phyloP scores from a whole-genome alignment of 1,139 yeast species.

The Lodderomyces theae region DNA sequence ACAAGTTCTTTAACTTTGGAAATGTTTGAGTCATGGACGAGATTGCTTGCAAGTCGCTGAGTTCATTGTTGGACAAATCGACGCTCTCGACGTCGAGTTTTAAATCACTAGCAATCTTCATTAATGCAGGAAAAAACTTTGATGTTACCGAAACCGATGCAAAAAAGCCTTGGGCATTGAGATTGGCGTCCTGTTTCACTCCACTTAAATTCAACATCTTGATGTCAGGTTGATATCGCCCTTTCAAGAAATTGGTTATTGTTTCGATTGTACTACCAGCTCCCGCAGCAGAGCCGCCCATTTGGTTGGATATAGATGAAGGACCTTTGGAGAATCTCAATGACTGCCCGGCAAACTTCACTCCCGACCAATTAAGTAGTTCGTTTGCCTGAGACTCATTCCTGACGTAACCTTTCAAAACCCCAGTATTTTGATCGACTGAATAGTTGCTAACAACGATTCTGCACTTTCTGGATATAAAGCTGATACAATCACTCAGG shows the following conservation, averaged over 20 bases:
- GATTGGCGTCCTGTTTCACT: constrained; percentile 62
- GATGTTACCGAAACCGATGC: constrained; percentile 57
- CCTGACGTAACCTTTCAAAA: constrained; percentile 59
- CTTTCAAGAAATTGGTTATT: constrained; percentile 57
- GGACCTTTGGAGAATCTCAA: constrained; percentile 50
- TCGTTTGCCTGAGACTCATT: constrained; percentile 55
- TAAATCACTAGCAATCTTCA: constrained; percentile 70
- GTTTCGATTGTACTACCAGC: constrained; percentile 53
- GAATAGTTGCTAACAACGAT: constrained; percentile 49
- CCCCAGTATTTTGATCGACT: constrained; percentile 42
- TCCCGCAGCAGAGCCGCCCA: constrained; percentile 17
- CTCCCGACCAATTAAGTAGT: constrained; percentile 66
- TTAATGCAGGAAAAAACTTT: constrained; percentile 86
- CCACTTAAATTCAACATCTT: constrained; percentile 71
- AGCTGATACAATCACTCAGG: constrained; percentile 63
- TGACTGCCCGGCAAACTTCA: constrained; percentile 74
- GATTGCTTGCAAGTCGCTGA: constrained; percentile 60
- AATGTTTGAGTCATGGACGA: constrained; percentile 69
- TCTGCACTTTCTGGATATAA: constrained; percentile 66
- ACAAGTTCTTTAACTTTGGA: constrained; percentile 74
- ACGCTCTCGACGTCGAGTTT: constrained; percentile 65
- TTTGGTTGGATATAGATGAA: constrained; percentile 19
- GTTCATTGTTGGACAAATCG: constrained; percentile 68
- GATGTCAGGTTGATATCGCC: constrained; percentile 63
- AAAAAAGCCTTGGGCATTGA: constrained; percentile 65